Evolutionary conservation across 2,329 filamentous ascomycete species (phyloP), one percentile per base, ranked within the genome.

Genomic region (Aspergillus nomiae): DNA sequence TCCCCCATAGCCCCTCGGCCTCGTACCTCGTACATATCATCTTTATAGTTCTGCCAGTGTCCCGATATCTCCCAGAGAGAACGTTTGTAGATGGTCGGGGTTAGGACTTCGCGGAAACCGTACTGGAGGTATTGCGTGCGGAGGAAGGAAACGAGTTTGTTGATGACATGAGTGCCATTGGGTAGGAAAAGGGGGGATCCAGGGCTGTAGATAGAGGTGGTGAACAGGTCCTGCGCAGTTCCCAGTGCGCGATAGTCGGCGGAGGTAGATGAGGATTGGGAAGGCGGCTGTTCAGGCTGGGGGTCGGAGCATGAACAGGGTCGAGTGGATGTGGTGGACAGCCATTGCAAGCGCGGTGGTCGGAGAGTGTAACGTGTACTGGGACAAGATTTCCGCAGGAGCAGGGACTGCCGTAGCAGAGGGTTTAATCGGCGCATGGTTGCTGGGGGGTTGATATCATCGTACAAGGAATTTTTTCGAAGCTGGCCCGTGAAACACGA

Each of bases 81-180:
- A 76, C 91, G 92, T 74, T 96, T 96, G 83, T 95, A 96, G 73
- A 96, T 95, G 56, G 89, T 95, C 2, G 93, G 92, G 9, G 92
- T 95, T 70, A 96, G 89, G 67, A 96, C 92, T 76, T 96, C 92
- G 68, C 93, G 86, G 75, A 94, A 96, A 63, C 92, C 92, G 78
- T 94, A 95, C 67, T 89, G 86, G 30, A 90, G 86, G 73, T 96
- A 96, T 74, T 96, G 92, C 63, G 89, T 89, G 66, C 92, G 90
- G 61, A 96, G 84, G 73, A 95, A 96, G 50, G 89, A 85, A 63
- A 92, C 87, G 26, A 96, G 86, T 60, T 92, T 90, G 74, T 95
- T 94, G 81, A 96, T 93, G 69, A 96, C 87, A 62, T 89, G 88
- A 0, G 92, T 85, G 67, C 93, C 93, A 73, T 92, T 90, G 26